These are phyloP conservation scores for Acanthamoeba royreba DNA, from an alignment of 208 protist species.

Conservation along the genomic window DNA sequence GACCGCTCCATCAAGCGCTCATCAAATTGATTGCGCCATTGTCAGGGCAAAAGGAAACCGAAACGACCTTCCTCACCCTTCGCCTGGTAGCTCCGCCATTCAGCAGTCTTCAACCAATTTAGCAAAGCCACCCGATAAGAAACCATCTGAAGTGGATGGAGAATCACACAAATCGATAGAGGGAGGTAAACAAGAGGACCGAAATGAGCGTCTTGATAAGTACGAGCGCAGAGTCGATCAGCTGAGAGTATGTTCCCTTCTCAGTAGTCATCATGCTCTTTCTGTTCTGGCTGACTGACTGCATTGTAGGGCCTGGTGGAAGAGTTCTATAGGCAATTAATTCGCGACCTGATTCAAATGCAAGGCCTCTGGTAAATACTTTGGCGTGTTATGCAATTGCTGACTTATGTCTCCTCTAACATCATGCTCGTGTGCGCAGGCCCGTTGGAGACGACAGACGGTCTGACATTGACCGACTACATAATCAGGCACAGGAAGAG, in stretches of 20 bases:
- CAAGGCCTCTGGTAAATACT: neutral
- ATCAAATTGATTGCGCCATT: no score
- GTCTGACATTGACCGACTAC: neutral
- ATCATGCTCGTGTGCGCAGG: neutral
- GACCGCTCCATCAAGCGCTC: no score
- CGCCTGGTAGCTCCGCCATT: no score
- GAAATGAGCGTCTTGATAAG: no score
- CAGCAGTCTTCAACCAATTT: no score
- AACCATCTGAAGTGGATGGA: no score
- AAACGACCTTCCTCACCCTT: no score
- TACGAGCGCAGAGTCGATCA: neutral
- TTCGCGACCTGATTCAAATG: neutral
- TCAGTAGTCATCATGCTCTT: neutral
- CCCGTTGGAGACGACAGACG: neutral
- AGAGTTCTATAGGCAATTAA: neutral
- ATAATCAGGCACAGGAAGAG: neutral
- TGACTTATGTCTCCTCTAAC: neutral
- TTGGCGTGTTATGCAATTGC: neutral
- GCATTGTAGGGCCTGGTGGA: neutral
- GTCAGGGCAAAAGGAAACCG: no score
- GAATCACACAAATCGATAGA: neutral
- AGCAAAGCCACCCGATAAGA: no score
- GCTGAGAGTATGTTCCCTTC: neutral
- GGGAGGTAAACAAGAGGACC: neutral
- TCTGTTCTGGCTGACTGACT: no score